Evolutionary conservation across 2,329 filamentous ascomycete genomes (phyloP).

Genomic region (Dothistroma pini): DNA sequence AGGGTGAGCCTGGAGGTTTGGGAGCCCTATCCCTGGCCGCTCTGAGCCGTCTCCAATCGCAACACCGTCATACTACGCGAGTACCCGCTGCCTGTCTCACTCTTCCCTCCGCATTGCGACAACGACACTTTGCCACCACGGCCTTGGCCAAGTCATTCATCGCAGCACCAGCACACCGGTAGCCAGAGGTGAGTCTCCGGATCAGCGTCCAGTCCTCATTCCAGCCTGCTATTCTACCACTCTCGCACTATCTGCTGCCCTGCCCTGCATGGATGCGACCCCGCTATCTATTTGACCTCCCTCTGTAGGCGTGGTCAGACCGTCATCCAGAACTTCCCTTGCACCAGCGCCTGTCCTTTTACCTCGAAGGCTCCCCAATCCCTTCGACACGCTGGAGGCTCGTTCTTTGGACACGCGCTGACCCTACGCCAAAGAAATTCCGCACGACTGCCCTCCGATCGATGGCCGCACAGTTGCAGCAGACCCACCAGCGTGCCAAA

Average conservation of each 20-base stretch:
- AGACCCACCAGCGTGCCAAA: constrained; percentile 29
- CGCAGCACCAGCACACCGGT: not conserved
- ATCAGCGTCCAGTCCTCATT: not conserved
- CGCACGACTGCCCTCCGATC: constrained; percentile 6
- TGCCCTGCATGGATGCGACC: constrained; percentile 2
- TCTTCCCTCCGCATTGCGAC: not conserved
- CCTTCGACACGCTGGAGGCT: constrained; percentile 2
- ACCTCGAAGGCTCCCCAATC: not conserved
- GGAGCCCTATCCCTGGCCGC: not conserved
- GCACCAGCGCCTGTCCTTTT: not conserved
- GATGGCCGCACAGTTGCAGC: constrained; percentile 19
- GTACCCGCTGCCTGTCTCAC: not conserved
- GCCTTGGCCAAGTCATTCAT: not conserved
- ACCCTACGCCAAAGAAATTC: constrained; percentile 4
- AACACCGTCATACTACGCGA: constrained; percentile 3
- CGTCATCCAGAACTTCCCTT: constrained; percentile 2
- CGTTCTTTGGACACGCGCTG: not conserved
- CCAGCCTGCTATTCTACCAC: not conserved
- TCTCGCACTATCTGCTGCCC: not conserved
- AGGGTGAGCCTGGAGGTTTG: not conserved
- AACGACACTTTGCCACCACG: not conserved
- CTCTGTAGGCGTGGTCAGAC: constrained; percentile 2
- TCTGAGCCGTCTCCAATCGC: constrained; percentile 2
- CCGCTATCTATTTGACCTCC: constrained; percentile 1
- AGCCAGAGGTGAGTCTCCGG: not conserved